Evolutionary conservation across 768 basidiomycete species (phyloP).

Genomic region (Macrocybe gigantea): DNA sequence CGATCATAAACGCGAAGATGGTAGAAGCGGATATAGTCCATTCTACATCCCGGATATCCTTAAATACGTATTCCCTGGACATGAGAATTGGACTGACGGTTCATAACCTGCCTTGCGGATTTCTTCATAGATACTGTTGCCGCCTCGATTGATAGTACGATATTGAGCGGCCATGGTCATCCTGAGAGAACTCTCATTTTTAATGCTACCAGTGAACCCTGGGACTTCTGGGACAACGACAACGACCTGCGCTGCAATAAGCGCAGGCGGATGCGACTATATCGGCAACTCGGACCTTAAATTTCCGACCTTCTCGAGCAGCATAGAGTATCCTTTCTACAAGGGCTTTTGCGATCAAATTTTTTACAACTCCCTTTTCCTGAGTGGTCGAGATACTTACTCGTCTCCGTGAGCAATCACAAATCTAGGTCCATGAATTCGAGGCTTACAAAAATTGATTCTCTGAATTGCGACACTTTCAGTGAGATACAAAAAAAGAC

Average conservation of each 20-base stretch:
- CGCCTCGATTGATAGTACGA: slow-evolving; percentile 86
- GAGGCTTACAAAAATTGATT: slow-evolving; percentile 81
- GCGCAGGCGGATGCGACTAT: not conserved
- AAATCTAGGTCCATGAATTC: not conserved
- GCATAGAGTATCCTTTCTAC: slow-evolving; percentile 82
- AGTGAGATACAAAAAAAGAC: not conserved
- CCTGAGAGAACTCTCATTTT: slow-evolving; percentile 54
- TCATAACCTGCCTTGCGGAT: slow-evolving; percentile 75
- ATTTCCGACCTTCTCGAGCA: slow-evolving; percentile 60
- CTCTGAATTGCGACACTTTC: slow-evolving; percentile 32
- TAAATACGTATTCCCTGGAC: too few species aligned
- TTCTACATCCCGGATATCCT: slow-evolving; percentile 26
- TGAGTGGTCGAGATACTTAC: slow-evolving; percentile 72
- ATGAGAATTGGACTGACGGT: slow-evolving; percentile 45
- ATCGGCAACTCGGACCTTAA: slow-evolving; percentile 46
- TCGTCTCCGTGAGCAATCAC: slow-evolving; percentile 5
- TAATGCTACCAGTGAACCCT: slow-evolving; percentile 81
- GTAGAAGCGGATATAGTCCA: slow-evolving; percentile 86
- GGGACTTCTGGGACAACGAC: slow-evolving; percentile 89
- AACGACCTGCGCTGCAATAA: slow-evolving; percentile 51
- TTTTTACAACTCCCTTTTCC: slow-evolving; percentile 61
- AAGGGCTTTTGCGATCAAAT: slow-evolving; percentile 78
- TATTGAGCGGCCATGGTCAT: slow-evolving; percentile 87
- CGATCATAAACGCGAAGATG: slow-evolving; percentile 90
- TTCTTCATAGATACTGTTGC: slow-evolving; percentile 79